phyloP scores from a whole-genome alignment of 345 rosid species.

The Triadica sebifera region DNA sequence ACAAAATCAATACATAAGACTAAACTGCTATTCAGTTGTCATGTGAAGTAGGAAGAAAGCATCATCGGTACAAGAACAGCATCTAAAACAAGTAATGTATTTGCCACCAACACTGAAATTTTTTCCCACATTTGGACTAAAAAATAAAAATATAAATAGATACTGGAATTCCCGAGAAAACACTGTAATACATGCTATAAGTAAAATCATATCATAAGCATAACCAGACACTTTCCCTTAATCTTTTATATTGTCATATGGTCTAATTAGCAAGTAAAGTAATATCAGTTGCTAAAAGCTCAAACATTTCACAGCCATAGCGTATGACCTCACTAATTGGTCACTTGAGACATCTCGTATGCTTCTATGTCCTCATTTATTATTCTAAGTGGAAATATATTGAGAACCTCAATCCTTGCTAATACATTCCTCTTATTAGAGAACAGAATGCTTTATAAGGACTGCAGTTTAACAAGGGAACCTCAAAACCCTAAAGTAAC shows the following conservation, averaged over 20 bases:
- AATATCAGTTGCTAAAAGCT: not conserved
- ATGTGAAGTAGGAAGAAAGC: not conserved
- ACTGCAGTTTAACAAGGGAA: not conserved
- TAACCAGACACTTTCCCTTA: not conserved
- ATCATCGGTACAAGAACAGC: not conserved
- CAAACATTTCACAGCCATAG: not conserved
- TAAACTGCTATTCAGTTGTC: not conserved
- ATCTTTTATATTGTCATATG: not conserved
- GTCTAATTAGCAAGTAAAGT: not conserved
- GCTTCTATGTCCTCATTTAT: not conserved
- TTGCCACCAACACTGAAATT: not conserved
- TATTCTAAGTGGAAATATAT: not conserved
- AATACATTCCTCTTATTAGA: not conserved
- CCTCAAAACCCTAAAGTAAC: not conserved
- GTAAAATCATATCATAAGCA: not conserved
- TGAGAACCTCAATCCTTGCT: not conserved
- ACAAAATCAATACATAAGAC: not conserved
- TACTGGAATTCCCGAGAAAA: not conserved
- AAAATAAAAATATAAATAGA: not conserved
- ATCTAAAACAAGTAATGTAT: not conserved
- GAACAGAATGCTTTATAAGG: not conserved
- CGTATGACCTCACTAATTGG: not conserved
- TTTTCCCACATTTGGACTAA: not conserved
- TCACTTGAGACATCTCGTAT: not conserved
- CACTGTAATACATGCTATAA: not conserved